Conservation (phyloP, 148 eudicot species). For the Vaccinium myrtillus region DNA sequence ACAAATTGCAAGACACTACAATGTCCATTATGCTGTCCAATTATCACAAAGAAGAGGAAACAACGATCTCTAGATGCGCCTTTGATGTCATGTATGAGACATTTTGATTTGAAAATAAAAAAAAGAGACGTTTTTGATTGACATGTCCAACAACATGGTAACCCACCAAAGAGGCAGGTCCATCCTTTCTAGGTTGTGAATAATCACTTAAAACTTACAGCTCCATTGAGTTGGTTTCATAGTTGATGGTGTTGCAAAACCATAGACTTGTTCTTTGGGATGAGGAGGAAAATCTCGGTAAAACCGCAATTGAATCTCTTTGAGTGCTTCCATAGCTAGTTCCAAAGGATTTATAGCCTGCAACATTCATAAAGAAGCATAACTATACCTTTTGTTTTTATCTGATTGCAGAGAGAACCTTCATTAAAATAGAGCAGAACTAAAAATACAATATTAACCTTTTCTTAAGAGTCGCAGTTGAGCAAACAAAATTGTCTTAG, state of each 20-base stretch:
- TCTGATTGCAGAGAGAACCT: background rate
- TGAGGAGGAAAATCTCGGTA: conserved; percentile 91
- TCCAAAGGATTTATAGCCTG: conserved; percentile 96
- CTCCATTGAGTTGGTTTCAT: conserved; percentile 99
- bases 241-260: conserved; percentile 96
- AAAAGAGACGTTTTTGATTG: background rate
- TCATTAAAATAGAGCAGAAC: background rate
- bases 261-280: conserved; percentile 71
- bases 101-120: background rate
- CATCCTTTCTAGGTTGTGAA: background rate
- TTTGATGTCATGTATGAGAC: background rate
- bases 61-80: background rate
- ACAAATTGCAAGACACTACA: background rate
- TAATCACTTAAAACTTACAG: conserved; percentile 55
- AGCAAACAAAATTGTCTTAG: background rate
- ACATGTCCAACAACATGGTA: background rate
- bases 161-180: background rate
- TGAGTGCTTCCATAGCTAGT: conserved; percentile 88
- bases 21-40: background rate
- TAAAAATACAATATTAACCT: background rate
- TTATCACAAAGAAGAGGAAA: background rate
- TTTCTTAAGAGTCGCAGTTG: background rate
- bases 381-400: background rate
- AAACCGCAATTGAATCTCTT: conserved; percentile 78
- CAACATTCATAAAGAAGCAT: background rate